These are phyloP conservation scores for Kodamaea restingae DNA, from an alignment of 805 yeast genomes.

Conservation along the genomic window DNA sequence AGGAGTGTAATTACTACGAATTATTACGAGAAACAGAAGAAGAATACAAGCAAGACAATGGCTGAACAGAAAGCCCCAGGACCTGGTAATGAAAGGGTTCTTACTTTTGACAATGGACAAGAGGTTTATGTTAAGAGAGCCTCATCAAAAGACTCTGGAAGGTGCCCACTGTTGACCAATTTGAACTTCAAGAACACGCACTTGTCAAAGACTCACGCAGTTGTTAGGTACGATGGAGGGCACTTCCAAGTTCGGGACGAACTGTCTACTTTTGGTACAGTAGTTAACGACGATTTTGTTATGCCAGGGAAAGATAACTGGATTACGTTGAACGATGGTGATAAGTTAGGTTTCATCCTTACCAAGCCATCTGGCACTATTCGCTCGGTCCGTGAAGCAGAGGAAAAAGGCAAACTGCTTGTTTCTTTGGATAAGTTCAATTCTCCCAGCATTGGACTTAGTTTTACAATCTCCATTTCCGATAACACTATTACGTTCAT, in stretches of 20 bases:
- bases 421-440: slow-evolving; percentile 21
- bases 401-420: slow-evolving; percentile 11
- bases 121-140: slow-evolving; percentile 25
- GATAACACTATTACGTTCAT: slow-evolving; percentile 14
- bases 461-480: slow-evolving; percentile 15
- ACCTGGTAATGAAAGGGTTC: slow-evolving; percentile 9
- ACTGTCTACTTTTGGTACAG: slow-evolving; percentile 38
- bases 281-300: slow-evolving; percentile 25
- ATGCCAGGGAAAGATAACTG: slow-evolving; percentile 14
- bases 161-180: slow-evolving; percentile 26
- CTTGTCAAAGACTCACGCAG: slow-evolving; percentile 38
- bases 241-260: slow-evolving; percentile 25
- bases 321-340: slow-evolving; percentile 20
- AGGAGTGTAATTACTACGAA: no score
- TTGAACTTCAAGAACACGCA: slow-evolving; percentile 32
- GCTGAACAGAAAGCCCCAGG: neutral
- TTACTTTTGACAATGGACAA: slow-evolving; percentile 14
- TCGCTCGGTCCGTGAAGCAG: slow-evolving; percentile 11
- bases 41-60: neutral
- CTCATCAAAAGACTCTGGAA: slow-evolving; percentile 23
- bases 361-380: slow-evolving; percentile 26
- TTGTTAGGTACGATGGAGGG: slow-evolving; percentile 16
- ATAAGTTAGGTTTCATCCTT: slow-evolving; percentile 33
- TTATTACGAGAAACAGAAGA: no score
- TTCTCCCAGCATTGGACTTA: slow-evolving; percentile 18